Evolutionary conservation across 306 rosid species (phyloP).

Genomic region (Datisca glomerata): DNA sequence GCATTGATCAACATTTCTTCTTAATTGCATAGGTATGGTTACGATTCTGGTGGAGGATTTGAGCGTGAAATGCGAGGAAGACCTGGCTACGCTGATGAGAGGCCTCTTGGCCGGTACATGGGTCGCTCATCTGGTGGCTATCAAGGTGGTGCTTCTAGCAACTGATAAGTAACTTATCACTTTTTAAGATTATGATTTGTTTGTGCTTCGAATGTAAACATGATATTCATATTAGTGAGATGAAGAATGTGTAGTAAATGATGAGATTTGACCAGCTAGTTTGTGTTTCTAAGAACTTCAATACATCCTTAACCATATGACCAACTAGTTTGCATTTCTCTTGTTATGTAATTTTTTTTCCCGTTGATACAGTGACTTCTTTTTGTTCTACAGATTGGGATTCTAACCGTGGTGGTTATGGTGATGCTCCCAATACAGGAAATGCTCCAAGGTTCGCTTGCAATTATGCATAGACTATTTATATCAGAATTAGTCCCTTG

Average conservation of each 20-base stretch:
- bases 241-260: too few species aligned
- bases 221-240: too few species aligned
- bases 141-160: constrained; percentile 55
- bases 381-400: constrained; percentile 27
- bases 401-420: constrained; percentile 32
- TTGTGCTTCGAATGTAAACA: too few species aligned
- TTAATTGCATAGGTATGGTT: constrained; percentile 45
- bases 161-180: constrained; percentile 1
- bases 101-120: constrained; percentile 63
- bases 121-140: constrained; percentile 59
- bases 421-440: constrained; percentile 27
- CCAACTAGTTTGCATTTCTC: background rate
- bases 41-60: constrained; percentile 68
- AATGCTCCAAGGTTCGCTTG: constrained; percentile 32
- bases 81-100: constrained; percentile 67
- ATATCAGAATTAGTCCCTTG: background rate
- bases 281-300: too few species aligned
- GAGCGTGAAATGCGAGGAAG: constrained; percentile 79
- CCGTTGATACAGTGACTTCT: background rate
- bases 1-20: background rate
- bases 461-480: background rate
- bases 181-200: constrained; percentile 2
- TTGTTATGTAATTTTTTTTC: background rate
- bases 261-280: too few species aligned
- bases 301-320: too few species aligned